These are phyloP conservation scores for Lunasporangiospora selenospora DNA, from an alignment of 192 early-diverging fungal species.

Conservation along the genomic window DNA sequence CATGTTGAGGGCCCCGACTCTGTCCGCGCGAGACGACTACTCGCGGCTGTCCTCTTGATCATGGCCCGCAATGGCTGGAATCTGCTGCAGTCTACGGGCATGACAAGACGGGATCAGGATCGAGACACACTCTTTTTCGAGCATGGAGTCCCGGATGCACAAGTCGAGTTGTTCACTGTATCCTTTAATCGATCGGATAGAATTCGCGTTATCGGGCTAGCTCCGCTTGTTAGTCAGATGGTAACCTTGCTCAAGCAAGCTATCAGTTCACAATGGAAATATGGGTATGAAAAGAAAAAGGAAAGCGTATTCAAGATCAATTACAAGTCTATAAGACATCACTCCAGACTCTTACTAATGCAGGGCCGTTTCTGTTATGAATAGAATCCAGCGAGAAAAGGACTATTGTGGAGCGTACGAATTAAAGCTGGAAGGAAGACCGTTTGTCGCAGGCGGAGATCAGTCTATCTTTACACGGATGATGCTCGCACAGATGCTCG, in stretches of 20 bases:
- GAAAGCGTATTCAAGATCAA: not conserved
- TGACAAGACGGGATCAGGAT: constrained; percentile 17
- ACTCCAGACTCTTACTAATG: not conserved
- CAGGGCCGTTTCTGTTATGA: not conserved
- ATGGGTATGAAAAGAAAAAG: too few relatives aligned
- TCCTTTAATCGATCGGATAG: constrained; percentile 8
- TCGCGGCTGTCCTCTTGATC: constrained; percentile 3
- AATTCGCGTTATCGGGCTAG: constrained; percentile 7
- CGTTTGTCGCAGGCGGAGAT: constrained; percentile 1
- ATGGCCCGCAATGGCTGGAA: constrained; percentile 36
- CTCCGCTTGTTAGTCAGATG: too few relatives aligned
- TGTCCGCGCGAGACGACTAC: constrained; percentile 9
- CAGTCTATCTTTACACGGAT: constrained; percentile 17
- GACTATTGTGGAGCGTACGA: constrained; percentile 2
- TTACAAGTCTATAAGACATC: not conserved
- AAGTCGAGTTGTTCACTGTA: constrained; percentile 14
- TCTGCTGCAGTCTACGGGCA: constrained; percentile 24
- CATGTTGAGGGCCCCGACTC: constrained; percentile 8
- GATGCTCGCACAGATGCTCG: constrained; percentile 28
- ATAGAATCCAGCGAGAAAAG: constrained; percentile 14
- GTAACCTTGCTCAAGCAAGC: too few relatives aligned
- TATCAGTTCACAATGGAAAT: too few relatives aligned
- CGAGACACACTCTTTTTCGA: constrained; percentile 34
- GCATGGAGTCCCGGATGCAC: not conserved
- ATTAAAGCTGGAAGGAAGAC: constrained; percentile 28